These are phyloP conservation scores for Sarocladium oryzae DNA, from an alignment of 2,329 filamentous ascomycete genomes.

Conservation along the genomic window DNA sequence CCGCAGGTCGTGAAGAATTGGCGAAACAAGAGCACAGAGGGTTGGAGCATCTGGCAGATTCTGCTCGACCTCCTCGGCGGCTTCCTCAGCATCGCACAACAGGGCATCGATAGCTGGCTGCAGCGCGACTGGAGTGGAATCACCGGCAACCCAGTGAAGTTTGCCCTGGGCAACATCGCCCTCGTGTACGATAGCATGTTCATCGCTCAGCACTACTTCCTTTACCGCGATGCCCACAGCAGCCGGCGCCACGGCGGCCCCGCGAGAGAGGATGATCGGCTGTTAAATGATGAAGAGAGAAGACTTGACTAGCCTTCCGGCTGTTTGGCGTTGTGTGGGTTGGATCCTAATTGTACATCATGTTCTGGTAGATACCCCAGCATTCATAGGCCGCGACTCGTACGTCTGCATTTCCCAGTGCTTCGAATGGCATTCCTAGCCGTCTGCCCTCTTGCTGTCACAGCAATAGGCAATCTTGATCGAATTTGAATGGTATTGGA, in stretches of 20 bases:
- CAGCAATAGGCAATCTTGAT: too few relatives aligned
- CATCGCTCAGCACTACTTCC: constrained; percentile 78
- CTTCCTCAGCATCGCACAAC: constrained; percentile 72
- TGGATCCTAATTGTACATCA: neutral
- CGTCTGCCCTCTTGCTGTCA: too few relatives aligned
- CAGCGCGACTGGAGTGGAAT: constrained; percentile 86
- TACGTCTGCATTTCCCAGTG: neutral
- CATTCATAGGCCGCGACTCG: neutral
- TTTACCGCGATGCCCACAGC: constrained; percentile 51
- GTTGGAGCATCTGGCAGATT: constrained; percentile 83
- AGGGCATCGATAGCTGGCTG: constrained; percentile 77
- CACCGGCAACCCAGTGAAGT: constrained; percentile 86
- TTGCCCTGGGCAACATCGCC: constrained; percentile 77
- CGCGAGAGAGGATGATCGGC: constrained; percentile 17
- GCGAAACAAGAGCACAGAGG: constrained; percentile 73
- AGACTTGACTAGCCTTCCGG: constrained; percentile 6
- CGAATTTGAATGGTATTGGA: too few relatives aligned
- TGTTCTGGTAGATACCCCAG: neutral
- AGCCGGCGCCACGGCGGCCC: constrained; percentile 11
- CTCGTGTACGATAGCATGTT: constrained; percentile 84
- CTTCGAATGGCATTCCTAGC: too few relatives aligned
- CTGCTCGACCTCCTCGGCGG: constrained; percentile 79
- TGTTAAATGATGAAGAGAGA: constrained; percentile 24
- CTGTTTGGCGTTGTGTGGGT: neutral
- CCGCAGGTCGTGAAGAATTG: constrained; percentile 82